These are phyloP conservation scores for Cyberlindnera amylophila DNA, from an alignment of 805 yeast genomes.

Conservation along the genomic window DNA sequence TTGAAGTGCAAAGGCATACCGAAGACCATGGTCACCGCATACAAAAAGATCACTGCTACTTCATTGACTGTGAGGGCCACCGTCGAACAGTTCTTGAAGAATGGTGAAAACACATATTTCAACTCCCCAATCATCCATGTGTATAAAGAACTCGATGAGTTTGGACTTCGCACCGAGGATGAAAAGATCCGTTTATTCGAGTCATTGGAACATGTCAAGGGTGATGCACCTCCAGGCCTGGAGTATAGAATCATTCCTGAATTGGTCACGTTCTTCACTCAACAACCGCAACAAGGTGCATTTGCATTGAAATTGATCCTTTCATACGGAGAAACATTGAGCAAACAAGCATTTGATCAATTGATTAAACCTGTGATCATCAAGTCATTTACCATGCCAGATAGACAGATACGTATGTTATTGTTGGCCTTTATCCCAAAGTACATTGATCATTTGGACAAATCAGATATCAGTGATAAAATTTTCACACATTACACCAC, in stretches of 20 bases:
- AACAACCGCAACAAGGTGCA: constrained; percentile 27
- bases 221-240: constrained; percentile 46
- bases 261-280: constrained; percentile 42
- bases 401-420: constrained; percentile 74
- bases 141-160: constrained; percentile 49
- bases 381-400: constrained; percentile 58
- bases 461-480: constrained; percentile 61
- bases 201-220: constrained; percentile 32
- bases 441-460: constrained; percentile 47
- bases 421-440: constrained; percentile 60
- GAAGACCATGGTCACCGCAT: constrained; percentile 28
- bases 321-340: constrained; percentile 29
- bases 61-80: constrained; percentile 38
- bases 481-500: constrained; percentile 66
- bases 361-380: constrained; percentile 60
- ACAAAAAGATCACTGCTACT: constrained; percentile 38
- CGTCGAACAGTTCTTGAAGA: constrained; percentile 25
- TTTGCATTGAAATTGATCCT: constrained; percentile 28
- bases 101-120: constrained; percentile 26
- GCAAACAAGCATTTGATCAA: constrained; percentile 36
- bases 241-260: constrained; percentile 70
- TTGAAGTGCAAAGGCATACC: constrained; percentile 32
- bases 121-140: constrained; percentile 47
- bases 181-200: constrained; percentile 50
- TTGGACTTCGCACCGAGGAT: constrained; percentile 47